These are phyloP conservation scores for Saccharata proteae DNA, from an alignment of 2,329 filamentous ascomycete species.

Conservation along the genomic window DNA sequence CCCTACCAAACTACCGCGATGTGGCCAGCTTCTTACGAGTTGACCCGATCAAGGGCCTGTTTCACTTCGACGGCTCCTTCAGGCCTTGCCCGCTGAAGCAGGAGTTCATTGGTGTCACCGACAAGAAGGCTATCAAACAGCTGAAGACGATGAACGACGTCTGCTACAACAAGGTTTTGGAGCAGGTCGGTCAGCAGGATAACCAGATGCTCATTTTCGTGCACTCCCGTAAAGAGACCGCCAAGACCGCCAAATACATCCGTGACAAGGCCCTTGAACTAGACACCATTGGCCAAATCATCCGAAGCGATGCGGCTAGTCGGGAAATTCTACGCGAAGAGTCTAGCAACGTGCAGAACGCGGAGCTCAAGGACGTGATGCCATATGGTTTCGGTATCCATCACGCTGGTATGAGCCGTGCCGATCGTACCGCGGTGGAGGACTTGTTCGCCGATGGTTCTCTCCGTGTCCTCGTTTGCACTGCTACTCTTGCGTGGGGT, in stretches of 20 bases:
- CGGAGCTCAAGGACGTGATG: conserved; percentile 83
- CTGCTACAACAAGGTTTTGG: conserved; percentile 92
- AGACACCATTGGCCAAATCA: conserved; percentile 92
- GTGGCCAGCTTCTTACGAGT: conserved; percentile 92
- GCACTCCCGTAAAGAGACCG: conserved; percentile 94
- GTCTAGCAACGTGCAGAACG: conserved; percentile 67
- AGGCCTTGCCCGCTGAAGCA: conserved; percentile 89
- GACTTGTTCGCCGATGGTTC: conserved; percentile 85
- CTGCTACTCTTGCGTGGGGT: conserved; percentile 97
- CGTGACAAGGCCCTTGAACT: conserved; percentile 93
- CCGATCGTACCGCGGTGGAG: conserved; percentile 90
- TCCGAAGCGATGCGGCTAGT: conserved; percentile 84
- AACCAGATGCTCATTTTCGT: conserved; percentile 99
- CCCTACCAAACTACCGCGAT: conserved; percentile 90
- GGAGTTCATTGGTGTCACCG: conserved; percentile 93
- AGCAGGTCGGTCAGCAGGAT: conserved; percentile 82
- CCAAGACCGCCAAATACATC: conserved; percentile 93
- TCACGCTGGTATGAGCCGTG: conserved; percentile 91
- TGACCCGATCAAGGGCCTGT: conserved; percentile 72
- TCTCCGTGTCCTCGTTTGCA: conserved; percentile 92
- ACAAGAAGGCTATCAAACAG: conserved; percentile 98
- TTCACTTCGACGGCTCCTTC: conserved; percentile 93
- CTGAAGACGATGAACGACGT: conserved; percentile 99
- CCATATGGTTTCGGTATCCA: conserved; percentile 98
- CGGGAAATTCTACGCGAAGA: conserved; percentile 81